Base-by-base conservation (phyloP, 345 rosid genomes). In the Brassica juncea region DNA sequence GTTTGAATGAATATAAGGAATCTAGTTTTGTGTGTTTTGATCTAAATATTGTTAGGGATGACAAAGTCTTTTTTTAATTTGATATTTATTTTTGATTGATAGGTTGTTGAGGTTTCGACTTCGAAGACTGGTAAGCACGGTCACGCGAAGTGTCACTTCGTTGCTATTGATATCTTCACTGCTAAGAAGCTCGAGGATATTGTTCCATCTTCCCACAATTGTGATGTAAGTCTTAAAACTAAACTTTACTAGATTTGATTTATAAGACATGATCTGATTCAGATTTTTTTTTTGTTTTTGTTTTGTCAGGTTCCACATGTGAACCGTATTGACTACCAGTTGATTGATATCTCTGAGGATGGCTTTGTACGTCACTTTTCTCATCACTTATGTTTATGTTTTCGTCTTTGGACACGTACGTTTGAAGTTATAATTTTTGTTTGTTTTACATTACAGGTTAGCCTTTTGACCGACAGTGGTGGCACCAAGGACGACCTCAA, bases 61-160 rank as follows among this genome's bases (percentile, higher is more conserved):
- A 44, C 4, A 42, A 37, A 47, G 54, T 14, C 54, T 47, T 12
- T 47, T 47, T 12, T 47, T 49, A 21, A 49, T 49, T 49, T 5
- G 19, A 49, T 49, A 49, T 49, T 49, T 1, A 49, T 44, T 44
- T 1, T 49, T 49, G 57, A 49, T 49, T 14, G 44, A 44, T 87
- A 92, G 97, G 95, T 92, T 83, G 95, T 88, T 73, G 97, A 92
- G 79, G 97, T 92, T 83, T 92, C 95, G 14, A 92, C 97, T 60
- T 89, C 94, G 5, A 90, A 92, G 86, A 90, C 97, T 1, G 96
- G 95, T 25, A 90, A 90, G 89, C 97, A 92, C 63, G 97, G 96
- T 67, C 97, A 92, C 83, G 96, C 97, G 6, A 92, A 92, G 74
- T 92, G 97, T 84, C 97, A 92, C 86, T 90, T 92, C 82, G 97